These are phyloP conservation scores for Marchantia polymorpha DNA, from an alignment of 225 moss, liverwort and hornwort genomes.

Conservation along the genomic window DNA sequence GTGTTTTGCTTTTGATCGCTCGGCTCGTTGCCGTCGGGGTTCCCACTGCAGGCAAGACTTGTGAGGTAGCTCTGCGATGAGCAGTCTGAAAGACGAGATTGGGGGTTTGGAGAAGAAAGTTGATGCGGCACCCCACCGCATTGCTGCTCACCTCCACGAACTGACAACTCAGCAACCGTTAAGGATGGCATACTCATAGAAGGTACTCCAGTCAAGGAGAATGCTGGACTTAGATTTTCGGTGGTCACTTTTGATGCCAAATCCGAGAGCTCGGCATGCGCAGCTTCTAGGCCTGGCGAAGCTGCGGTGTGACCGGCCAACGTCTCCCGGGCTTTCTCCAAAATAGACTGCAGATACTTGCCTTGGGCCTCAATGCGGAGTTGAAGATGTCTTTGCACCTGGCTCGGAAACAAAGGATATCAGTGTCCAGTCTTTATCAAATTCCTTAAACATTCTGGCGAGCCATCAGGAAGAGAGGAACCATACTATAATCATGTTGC, in stretches of 20 bases:
- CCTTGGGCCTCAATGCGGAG: conserved; percentile 91
- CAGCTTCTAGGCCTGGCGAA: conserved; percentile 81
- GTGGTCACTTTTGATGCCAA: conserved; percentile 73
- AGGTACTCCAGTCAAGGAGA: conserved; percentile 47
- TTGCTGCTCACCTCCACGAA: conserved; percentile 45
- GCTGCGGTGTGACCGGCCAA: conserved; percentile 69
- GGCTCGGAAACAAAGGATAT: not conserved
- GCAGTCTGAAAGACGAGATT: conserved; percentile 74
- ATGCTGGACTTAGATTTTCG: conserved; percentile 54
- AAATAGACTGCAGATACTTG: conserved; percentile 86
- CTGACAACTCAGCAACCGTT: conserved; percentile 40
- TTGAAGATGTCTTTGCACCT: conserved; percentile 95
- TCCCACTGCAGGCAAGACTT: conserved; percentile 41
- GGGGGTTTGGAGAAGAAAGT: conserved; percentile 59
- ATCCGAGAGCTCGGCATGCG: conserved; percentile 82
- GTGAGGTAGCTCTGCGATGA: conserved; percentile 82
- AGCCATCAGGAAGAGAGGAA: not conserved
- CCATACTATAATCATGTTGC: too few species aligned
- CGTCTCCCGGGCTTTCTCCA: conserved; percentile 91
- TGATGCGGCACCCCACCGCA: conserved; percentile 27
- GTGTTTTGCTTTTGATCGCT: conserved; percentile 36
- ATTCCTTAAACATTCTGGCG: not conserved
- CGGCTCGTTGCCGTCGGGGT: conserved; percentile 31
- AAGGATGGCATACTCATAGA: conserved; percentile 41
- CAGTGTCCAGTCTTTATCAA: not conserved